Evolutionary conservation across 2,329 filamentous ascomycete genomes (phyloP), one percentile per base, ranked within the genome.

Genomic region (Trichophaea hybrida): DNA sequence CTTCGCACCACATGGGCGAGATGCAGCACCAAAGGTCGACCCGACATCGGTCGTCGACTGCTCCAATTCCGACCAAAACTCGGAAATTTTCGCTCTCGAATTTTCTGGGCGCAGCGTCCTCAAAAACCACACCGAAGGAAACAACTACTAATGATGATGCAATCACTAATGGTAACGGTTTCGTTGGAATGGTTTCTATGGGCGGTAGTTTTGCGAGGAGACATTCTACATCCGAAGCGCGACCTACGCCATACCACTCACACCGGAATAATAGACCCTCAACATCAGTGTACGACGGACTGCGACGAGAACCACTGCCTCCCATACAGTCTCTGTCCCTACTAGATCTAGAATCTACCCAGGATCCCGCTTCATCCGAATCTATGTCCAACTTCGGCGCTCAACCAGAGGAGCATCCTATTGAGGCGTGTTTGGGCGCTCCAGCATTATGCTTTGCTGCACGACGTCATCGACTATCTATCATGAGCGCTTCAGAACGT

Each of bases 401-500:
- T n/a, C 32, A 35, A 49, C 24, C 44, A 17, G 44, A 49, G 17
- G 44, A 49, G 17, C 44, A 24, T 13, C 44, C n/a, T 15, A 10
- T 15, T 10, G 38, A 43, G 38, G 38, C 10, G 38, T 12, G n/a
- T 50, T 24, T 17, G 12, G 24, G 24, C 53, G 33, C 6, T 48
- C 38, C 44, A 55, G 50, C 37, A 53, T 61, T 55, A 37, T 57
- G 31, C n/a, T 17, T n/a, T 55, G 13, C 51, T 13, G 13, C 17
- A 32, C 31, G 55, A 51, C 63, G 48, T 15, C 63, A 66, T 33
- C 63, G 64, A 24, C 48, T 66, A n/a, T 66, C 64, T 33, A 57
- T 64, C 38, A 61, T 66, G 46, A 66, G 64, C 40, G 59, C 56
- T 46, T 68, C 66, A 32, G 67, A 69, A 54, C 66, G 66, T 58